Evolutionary conservation across 495 filamentous ascomycete genomes (phyloP), one percentile per base, ranked within the genome.

Genomic region (Cryomyces minteri): DNA sequence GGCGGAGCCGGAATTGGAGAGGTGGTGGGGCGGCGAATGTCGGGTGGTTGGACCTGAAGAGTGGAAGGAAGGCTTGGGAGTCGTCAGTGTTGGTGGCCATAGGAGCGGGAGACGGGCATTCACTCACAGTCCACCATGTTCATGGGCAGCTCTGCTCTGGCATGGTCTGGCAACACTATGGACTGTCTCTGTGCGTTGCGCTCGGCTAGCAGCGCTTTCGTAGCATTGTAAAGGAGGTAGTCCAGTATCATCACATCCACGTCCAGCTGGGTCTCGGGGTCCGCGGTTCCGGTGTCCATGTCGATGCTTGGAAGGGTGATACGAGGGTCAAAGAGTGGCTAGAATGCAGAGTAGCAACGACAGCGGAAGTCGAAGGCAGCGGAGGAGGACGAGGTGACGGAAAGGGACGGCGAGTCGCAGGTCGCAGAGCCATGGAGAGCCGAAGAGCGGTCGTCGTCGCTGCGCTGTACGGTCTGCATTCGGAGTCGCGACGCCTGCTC

Each of bases 181-280:
- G 29, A 28, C 14, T 42, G n/a, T 12, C 36, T 34, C 5, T 31
- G 8, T 5, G 29, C 37, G n/a, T 14, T 40, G 2, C 52, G 47
- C 31, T 51, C 48, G 4, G 34, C 49, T 11, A 71, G 40, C 7
- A 62, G 47, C n/a, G 46, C 50, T 12, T 62, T 49, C 14, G 63
- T 63, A 9, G 68, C 55, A 14, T 61, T 55, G 53, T 66, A 68
- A n/a, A 67, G 44, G 8, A 74, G 48, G 48, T 76, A 75, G 48
- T 77, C 73, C 28, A 73, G 56, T n/a, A 73, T 71, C 52, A 70
- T 58, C 32, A 65, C 47, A 45, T 77, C 64, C 11, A 74, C 67
- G 1, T 71, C 67, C 7, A 53, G 31, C 6, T 49, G 39, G 6
- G 46, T 46, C 18, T 47, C 49, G 6, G 33, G 10, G 29, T 51